These are phyloP conservation scores for Diplodia seriata DNA, from an alignment of 2,329 filamentous ascomycete genomes.

Conservation along the genomic window DNA sequence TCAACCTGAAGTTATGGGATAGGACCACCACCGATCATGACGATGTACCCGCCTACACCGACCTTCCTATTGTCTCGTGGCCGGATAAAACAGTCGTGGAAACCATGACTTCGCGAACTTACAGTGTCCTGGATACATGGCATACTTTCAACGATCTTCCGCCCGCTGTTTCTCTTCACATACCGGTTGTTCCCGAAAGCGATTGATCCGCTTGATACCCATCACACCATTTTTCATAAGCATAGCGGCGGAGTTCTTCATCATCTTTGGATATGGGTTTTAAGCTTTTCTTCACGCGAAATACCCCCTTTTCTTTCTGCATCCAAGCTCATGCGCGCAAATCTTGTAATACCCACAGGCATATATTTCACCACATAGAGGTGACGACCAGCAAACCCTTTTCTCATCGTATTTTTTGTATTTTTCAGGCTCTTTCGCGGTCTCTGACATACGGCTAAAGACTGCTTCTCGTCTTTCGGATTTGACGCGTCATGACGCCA, in stretches of 20 bases:
- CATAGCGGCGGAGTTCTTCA: constrained; percentile 32
- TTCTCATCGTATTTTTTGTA: neutral
- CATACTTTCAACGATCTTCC: constrained; percentile 30
- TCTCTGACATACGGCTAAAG: neutral
- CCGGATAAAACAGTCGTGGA: constrained; percentile 17
- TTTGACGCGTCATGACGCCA: neutral
- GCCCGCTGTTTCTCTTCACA: constrained; percentile 28
- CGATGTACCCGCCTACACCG: constrained; percentile 14
- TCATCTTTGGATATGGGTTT: constrained; percentile 18
- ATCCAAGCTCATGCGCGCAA: constrained; percentile 6
- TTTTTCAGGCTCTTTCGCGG: neutral
- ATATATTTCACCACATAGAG: constrained; percentile 10
- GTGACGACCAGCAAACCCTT: neutral
- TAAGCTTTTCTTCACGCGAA: constrained; percentile 24
- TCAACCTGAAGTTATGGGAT: constrained; percentile 28
- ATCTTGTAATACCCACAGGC: constrained; percentile 17
- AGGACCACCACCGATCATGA: constrained; percentile 8
- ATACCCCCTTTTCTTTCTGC: constrained; percentile 28
- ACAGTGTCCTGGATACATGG: constrained; percentile 29
- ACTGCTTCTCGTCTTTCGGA: constrained; percentile 2
- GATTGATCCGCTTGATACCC: constrained; percentile 29
- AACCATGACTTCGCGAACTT: constrained; percentile 19
- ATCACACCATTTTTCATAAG: constrained; percentile 20
- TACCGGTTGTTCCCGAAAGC: constrained; percentile 1
- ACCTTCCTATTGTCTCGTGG: constrained; percentile 24